A percentile compares a stretch with the other conserved stretches of the same genome.
Evolutionary conservation across 192 early-diverging fungal species (phyloP).

Genomic region (Rhizophagus prolifer): DNA sequence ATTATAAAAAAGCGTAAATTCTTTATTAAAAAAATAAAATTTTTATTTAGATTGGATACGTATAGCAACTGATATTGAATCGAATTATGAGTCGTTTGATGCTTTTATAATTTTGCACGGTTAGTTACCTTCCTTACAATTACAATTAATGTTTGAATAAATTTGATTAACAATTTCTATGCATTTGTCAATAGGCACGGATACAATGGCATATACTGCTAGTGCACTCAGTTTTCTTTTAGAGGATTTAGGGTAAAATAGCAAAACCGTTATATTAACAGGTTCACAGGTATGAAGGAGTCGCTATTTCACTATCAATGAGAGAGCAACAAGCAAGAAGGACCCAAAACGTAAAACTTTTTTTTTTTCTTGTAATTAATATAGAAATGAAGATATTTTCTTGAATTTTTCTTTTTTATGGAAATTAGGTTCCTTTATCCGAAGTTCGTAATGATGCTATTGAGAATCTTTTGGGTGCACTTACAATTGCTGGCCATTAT

Average conservation of each 20-base stretch:
- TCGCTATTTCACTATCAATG: background rate
- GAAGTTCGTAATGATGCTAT: constrained; percentile 98
- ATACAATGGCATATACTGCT: constrained; percentile 89
- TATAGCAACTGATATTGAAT: constrained; percentile 94
- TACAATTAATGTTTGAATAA: background rate
- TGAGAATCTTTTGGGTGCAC: constrained; percentile 92
- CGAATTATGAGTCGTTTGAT: constrained; percentile 89
- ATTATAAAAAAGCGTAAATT: background rate
- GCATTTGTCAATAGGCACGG: constrained; percentile 55
- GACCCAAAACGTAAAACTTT: background rate
- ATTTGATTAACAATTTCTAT: background rate
- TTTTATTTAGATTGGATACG: constrained; percentile 80
- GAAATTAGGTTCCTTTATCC: constrained; percentile 75
- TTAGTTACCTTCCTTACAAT: constrained; percentile 1
- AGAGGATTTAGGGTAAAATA: constrained; percentile 82
- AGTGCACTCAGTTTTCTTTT: constrained; percentile 93
- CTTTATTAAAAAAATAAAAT: constrained; percentile 39
- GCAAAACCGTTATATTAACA: constrained; percentile 95
- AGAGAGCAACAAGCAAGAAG: background rate
- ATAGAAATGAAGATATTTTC: background rate
- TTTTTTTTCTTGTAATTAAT: background rate
- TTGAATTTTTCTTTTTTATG: background rate
- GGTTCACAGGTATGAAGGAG: constrained; percentile 75
- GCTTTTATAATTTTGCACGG: constrained; percentile 95
- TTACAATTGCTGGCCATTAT: constrained; percentile 98